A percentile compares a stretch with the other conserved stretches of the same genome.
phyloP scores from a whole-genome alignment of 805 yeast species.

The Vanderwaltozyma verrucispora region DNA sequence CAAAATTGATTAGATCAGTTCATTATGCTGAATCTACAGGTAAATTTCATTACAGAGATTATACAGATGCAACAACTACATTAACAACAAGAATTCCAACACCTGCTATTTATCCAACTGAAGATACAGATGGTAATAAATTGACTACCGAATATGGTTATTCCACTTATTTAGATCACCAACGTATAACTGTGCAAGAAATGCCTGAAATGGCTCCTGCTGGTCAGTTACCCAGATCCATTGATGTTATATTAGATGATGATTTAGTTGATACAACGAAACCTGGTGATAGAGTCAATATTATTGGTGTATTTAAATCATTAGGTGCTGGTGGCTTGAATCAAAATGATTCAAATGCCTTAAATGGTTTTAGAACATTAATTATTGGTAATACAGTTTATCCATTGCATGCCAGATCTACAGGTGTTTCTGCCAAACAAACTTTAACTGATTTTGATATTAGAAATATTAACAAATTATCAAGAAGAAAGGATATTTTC shows the following conservation, averaged over 20 bases:
- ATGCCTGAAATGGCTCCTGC: conserved; percentile 98
- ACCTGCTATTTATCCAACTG: conserved; percentile 83
- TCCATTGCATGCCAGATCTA: conserved; percentile 77
- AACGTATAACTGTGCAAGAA: conserved; percentile 86
- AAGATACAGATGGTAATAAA: conserved; percentile 85
- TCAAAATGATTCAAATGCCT: conserved; percentile 27
- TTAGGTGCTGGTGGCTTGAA: conserved; percentile 54
- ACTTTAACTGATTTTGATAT: conserved; percentile 71
- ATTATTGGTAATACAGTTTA: conserved; percentile 83
- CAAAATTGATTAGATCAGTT: conserved; percentile 82
- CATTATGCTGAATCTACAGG: conserved; percentile 84
- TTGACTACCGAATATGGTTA: conserved; percentile 86
- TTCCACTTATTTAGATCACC: conserved; percentile 89
- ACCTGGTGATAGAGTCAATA: conserved; percentile 93
- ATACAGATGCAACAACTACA: conserved; percentile 85
- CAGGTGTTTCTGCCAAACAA: conserved; percentile 66
- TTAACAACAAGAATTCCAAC: conserved; percentile 42
- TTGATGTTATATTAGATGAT: conserved; percentile 88
- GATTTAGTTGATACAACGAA: conserved; percentile 86
- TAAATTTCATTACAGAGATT: conserved; percentile 82
- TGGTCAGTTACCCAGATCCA: conserved; percentile 89
- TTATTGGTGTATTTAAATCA: conserved; percentile 89
- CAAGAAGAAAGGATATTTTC: conserved; percentile 63
- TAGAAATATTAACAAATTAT: conserved; percentile 70
- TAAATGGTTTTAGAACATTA: conserved; percentile 71